Evolutionary conservation across 768 basidiomycete species (phyloP).

Genomic region (Amanita rimosa): DNA sequence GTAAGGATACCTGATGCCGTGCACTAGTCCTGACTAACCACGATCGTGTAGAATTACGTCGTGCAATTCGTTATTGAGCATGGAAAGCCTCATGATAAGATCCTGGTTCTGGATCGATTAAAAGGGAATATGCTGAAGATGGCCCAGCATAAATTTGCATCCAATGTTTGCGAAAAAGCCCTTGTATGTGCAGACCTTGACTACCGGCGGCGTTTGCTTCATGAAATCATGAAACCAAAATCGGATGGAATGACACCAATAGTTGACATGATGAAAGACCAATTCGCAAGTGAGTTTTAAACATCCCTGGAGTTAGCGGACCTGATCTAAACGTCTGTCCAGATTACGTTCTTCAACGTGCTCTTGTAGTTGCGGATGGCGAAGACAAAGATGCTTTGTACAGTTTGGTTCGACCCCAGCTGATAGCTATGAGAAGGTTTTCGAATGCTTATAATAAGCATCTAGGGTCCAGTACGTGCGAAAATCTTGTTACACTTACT

Average conservation of each 20-base stretch:
- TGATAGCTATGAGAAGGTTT: slow-evolving; percentile 60
- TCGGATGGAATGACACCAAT: slow-evolving; percentile 61
- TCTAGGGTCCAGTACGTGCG: slow-evolving; percentile 58
- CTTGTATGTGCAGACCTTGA: slow-evolving; percentile 54
- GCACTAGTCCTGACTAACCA: slow-evolving; percentile 1
- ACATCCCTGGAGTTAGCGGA: neutral
- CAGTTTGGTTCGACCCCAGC: slow-evolving; percentile 50
- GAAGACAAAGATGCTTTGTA: slow-evolving; percentile 63
- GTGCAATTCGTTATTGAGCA: slow-evolving; percentile 87
- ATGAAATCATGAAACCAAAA: slow-evolving; percentile 65
- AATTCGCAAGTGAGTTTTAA: slow-evolving; percentile 68
- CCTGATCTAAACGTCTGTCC: slow-evolving; percentile 1
- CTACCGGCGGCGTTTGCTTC: slow-evolving; percentile 58
- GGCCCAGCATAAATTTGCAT: slow-evolving; percentile 86
- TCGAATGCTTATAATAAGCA: slow-evolving; percentile 73
- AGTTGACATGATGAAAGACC: slow-evolving; percentile 75
- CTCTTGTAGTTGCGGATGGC: slow-evolving; percentile 54
- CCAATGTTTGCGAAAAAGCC: slow-evolving; percentile 93
- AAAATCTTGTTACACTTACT: neutral
- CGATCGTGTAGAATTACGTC: slow-evolving; percentile 68
- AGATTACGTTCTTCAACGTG: slow-evolving; percentile 86
- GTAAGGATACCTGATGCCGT: slow-evolving; percentile 30
- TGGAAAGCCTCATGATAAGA: slow-evolving; percentile 60
- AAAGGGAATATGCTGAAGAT: slow-evolving; percentile 70
- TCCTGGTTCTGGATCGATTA: slow-evolving; percentile 54